phyloP scores from a whole-genome alignment of 2,329 filamentous ascomycete species.

The Fusarium lateritium region DNA sequence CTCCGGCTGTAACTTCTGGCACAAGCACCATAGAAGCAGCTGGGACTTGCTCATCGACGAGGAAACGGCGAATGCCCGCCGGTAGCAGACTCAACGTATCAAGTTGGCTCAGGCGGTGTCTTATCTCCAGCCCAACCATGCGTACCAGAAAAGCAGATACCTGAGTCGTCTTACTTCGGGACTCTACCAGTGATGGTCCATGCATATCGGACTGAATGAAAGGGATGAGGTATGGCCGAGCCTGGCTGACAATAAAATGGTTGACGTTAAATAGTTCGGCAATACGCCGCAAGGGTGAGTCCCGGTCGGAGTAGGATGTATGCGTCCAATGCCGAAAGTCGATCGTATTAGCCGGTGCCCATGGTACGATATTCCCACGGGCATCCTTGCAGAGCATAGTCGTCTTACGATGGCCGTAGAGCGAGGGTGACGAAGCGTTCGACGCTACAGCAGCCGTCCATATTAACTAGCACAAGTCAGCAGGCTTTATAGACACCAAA shows the following conservation, averaged over 20 bases:
- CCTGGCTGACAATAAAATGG: slow-evolving; percentile 95
- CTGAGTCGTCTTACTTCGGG: slow-evolving; percentile 70
- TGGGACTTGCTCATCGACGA: slow-evolving; percentile 87
- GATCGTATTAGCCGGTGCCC: slow-evolving; percentile 74
- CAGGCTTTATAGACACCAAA: neutral
- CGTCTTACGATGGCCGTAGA: slow-evolving; percentile 75
- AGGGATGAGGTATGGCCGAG: slow-evolving; percentile 88
- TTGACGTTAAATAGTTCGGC: slow-evolving; percentile 92
- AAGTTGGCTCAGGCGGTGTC: slow-evolving; percentile 85
- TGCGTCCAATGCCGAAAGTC: slow-evolving; percentile 79
- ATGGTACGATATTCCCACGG: slow-evolving; percentile 79
- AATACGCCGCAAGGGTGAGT: slow-evolving; percentile 77
- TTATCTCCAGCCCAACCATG: slow-evolving; percentile 81
- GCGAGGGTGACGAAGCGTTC: slow-evolving; percentile 75
- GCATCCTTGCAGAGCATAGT: slow-evolving; percentile 84
- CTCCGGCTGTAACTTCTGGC: slow-evolving; percentile 79
- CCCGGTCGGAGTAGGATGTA: slow-evolving; percentile 75
- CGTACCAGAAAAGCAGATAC: slow-evolving; percentile 73
- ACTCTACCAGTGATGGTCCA: slow-evolving; percentile 75
- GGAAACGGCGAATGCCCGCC: slow-evolving; percentile 77
- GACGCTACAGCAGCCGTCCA: slow-evolving; percentile 85
- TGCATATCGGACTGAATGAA: slow-evolving; percentile 87
- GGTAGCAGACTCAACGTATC: slow-evolving; percentile 84
- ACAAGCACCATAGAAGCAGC: slow-evolving; percentile 85
- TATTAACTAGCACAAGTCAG: slow-evolving; percentile 70